Evolutionary conservation across 805 yeast species (phyloP), one percentile per base, ranked within the genome.

Genomic region (Pichia kluyveri): DNA sequence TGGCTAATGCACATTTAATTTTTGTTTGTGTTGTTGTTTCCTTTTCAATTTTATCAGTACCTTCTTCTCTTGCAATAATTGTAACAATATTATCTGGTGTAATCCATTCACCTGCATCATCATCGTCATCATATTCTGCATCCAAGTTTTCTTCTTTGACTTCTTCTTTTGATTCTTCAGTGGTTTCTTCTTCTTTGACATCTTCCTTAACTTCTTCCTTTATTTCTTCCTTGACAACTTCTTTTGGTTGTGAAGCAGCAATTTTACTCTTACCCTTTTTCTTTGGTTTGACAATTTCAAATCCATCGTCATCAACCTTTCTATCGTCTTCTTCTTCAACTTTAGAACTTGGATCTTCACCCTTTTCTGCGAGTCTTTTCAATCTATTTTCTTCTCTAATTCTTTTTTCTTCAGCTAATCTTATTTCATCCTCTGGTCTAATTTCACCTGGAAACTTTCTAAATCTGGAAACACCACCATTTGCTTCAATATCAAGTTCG

Each of bases 91-190:
- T 93, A 3, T 86, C 96, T 4, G 93, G 84, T 0, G 96, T 86
- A 56, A 93, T 93, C 99, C 99, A 93, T 39, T 79, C 85, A 38
- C 82, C 87, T 47, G 80, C 89, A 52, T 86, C 96, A 48, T 85
- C 91, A 47, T 81, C 90, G 42, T 82, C 82, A 31, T 73, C 77
- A 19, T 75, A 85, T 41, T 77, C 82, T 27, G 48, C 42, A 10
- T 42, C 42, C 30, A 47, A 43, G 5, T 38, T 27, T 31, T 52
- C 54, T 38, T 54, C 50, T 17, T 43, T 53, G 2, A 38, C 38
- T 34, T 40, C 54, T 18, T 46, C 54, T 19, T 54, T 51, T 15
- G 45, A 54, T 34, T 38, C 40, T 17, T 51, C 49, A 15, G 50
- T 54, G 7, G 34, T 27, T n/a, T 42, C 49, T 19, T 39, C 30